Conservation (phyloP, 1,139 yeast species). For the Entelexis paramagnoliae region DNA sequence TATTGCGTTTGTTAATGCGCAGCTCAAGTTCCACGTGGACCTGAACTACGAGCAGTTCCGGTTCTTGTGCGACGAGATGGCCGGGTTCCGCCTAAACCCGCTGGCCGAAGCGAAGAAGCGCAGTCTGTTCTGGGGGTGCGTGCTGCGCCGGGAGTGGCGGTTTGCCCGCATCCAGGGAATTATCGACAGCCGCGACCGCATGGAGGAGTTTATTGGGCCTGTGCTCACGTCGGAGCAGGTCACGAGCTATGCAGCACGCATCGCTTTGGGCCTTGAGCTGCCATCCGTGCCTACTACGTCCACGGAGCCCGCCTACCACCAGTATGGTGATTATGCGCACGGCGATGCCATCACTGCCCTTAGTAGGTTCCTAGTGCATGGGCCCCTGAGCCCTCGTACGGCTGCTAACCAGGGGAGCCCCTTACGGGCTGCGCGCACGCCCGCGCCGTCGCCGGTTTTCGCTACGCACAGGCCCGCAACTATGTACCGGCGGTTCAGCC, state of each 20-base stretch:
- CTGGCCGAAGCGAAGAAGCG: neutral
- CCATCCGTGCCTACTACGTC: neutral
- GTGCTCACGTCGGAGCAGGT: neutral
- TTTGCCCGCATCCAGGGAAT: neutral
- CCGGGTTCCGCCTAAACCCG: neutral
- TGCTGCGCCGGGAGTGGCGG: slow-evolving; percentile 1
- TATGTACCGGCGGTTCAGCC: no score
- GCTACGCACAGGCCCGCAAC: no score
- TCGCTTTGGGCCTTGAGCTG: neutral
- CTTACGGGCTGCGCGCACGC: no score
- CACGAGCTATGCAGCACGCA: neutral
- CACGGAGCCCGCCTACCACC: neutral
- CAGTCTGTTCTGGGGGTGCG: slow-evolving; percentile 1
- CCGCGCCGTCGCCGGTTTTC: no score
- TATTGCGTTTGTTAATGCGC: neutral
- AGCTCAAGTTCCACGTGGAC: slow-evolving; percentile 1
- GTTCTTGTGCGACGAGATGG: neutral
- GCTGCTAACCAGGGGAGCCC: no score
- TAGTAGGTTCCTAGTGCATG: no score
- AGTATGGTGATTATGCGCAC: neutral
- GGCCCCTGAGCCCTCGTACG: no score
- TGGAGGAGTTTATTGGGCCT: neutral
- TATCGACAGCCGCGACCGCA: neutral
- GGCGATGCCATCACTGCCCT: no score
- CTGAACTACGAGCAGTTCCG: slow-evolving; percentile 1